A percentile compares a stretch with the other conserved stretches of the same genome.
phyloP scores from a whole-genome alignment of 306 rosid genomes.

The Prunus campanulata region DNA sequence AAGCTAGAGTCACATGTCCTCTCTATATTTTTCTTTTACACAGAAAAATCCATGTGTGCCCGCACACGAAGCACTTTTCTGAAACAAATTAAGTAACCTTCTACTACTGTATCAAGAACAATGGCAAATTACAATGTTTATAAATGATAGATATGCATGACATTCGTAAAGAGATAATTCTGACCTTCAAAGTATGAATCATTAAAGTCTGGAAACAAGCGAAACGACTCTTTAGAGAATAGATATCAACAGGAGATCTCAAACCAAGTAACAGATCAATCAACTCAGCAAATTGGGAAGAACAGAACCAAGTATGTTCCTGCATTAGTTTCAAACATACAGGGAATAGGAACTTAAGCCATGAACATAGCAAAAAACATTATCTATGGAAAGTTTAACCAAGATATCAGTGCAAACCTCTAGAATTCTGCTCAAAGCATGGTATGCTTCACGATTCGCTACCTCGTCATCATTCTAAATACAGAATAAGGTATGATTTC shows the following conservation, averaged over 20 bases:
- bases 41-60: not conserved
- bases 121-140: not conserved
- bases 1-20: not conserved
- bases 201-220: conserved; percentile 59
- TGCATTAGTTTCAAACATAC: conserved; percentile 43
- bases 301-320: conserved; percentile 62
- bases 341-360: conserved; percentile 11
- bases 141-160: not conserved
- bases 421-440: conserved; percentile 66
- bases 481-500: conserved; percentile 24
- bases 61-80: not conserved
- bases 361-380: conserved; percentile 7
- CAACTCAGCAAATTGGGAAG: conserved; percentile 53
- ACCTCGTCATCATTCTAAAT: conserved; percentile 50
- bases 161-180: conserved; percentile 9
- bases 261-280: conserved; percentile 57
- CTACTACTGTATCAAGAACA: not conserved
- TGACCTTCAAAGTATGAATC: conserved; percentile 74
- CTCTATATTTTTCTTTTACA: not conserved
- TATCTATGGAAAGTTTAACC: not conserved
- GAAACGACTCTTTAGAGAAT: conserved; percentile 63
- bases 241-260: conserved; percentile 53
- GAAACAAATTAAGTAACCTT: not conserved
- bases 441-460: conserved; percentile 57
- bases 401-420: conserved; percentile 46